These are phyloP conservation scores for Maudiozyma turicensis DNA, from an alignment of 805 yeast genomes.

Conservation along the genomic window DNA sequence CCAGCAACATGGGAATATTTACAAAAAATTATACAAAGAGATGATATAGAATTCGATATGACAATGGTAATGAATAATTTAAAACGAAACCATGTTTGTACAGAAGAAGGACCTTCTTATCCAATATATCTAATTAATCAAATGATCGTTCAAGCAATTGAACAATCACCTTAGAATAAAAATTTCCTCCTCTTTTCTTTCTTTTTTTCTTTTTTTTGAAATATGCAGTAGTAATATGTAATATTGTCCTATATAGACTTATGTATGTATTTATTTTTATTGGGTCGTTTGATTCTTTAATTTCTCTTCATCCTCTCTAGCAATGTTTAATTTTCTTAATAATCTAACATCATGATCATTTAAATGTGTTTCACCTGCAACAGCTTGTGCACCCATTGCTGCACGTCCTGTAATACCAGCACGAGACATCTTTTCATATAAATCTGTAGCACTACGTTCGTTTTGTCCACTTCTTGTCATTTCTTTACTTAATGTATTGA, in stretches of 20 bases:
- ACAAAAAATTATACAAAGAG: conserved; percentile 38
- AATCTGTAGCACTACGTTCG: conserved; percentile 20
- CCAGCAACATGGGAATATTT: conserved; percentile 81
- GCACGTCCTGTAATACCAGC: conserved; percentile 36
- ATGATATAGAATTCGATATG: conserved; percentile 38
- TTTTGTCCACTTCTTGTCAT: conserved; percentile 5
- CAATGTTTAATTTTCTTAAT: conserved; percentile 4
- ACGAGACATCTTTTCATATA: conserved; percentile 23
- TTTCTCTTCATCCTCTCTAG: background rate
- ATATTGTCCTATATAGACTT: background rate
- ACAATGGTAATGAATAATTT: conserved; percentile 46
- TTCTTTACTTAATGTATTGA: conserved; percentile 15
- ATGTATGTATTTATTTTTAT: background rate
- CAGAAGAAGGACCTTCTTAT: conserved; percentile 51
- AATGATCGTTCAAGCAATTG: conserved; percentile 5
- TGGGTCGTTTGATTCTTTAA: background rate
- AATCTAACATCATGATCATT: conserved; percentile 17
- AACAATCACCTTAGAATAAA: background rate
- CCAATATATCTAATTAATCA: conserved; percentile 14
- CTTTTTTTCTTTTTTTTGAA: background rate
- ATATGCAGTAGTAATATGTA: background rate
- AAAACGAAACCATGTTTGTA: conserved; percentile 63
- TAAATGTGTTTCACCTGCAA: conserved; percentile 31
- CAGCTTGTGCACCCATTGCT: conserved; percentile 34
- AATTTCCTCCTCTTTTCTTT: background rate